Conservation (phyloP, 2,329 filamentous ascomycete genomes). For the Reticulascus tulasneorum region DNA sequence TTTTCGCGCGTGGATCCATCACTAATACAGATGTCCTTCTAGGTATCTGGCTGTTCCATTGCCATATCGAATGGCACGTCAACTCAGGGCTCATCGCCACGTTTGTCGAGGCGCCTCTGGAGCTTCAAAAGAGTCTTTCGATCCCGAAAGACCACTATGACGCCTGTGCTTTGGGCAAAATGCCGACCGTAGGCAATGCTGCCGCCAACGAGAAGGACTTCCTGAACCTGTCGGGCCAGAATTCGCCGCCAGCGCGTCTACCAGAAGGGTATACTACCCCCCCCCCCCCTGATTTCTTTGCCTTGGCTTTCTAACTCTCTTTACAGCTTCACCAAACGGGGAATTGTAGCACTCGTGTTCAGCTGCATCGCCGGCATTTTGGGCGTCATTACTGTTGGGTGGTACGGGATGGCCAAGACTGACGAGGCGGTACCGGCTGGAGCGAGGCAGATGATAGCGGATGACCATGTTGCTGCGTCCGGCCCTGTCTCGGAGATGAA, state of each 20-base stretch:
- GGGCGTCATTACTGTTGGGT: conserved; percentile 62
- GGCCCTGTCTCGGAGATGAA: too few species aligned
- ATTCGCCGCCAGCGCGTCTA: conserved; percentile 48
- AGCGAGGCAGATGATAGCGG: too few species aligned
- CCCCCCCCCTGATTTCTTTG: too few species aligned
- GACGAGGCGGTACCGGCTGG: background rate
- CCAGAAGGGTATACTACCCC: conserved; percentile 56
- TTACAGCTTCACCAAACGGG: conserved; percentile 59
- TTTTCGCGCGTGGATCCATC: conserved; percentile 17
- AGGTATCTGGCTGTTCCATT: conserved; percentile 71
- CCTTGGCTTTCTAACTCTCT: background rate
- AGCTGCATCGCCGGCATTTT: conserved; percentile 65
- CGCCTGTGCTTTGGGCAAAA: conserved; percentile 49
- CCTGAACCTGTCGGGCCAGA: conserved; percentile 61
- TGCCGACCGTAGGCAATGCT: conserved; percentile 64
- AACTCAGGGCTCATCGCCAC: conserved; percentile 62
- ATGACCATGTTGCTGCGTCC: too few species aligned
- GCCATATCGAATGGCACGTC: conserved; percentile 78
- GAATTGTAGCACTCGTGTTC: conserved; percentile 72
- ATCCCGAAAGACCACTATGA: conserved; percentile 59
- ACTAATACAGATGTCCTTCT: conserved; percentile 2
- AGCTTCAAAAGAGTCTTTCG: conserved; percentile 55
- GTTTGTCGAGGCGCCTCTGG: conserved; percentile 58
- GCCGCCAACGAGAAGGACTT: conserved; percentile 65
- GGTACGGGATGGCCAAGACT: conserved; percentile 53